Base-by-base conservation (phyloP, 305 asterid genomes). In the Fraxinus sp. region DNA sequence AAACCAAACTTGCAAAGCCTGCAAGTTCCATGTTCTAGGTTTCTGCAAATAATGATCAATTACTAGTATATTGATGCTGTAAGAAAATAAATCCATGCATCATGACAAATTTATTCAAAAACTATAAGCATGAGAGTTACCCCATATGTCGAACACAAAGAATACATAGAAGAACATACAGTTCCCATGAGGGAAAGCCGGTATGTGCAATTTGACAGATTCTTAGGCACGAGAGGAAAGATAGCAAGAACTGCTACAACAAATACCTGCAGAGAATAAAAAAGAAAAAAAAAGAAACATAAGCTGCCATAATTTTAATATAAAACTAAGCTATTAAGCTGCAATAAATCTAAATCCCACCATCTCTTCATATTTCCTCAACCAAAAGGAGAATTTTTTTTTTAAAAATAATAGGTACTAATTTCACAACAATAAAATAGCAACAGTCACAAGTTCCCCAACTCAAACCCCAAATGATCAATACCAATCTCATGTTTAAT, bases 1-100 rank as follows among this genome's bases (percentile, higher is more conserved):
- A 76, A 96, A 90, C 99, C 99, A 96, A 43, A 88, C 86, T 89
- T 93, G 97, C 90, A 94, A 86, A 55, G 96, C 97, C 80, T 90
- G 94, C 89, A 94, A 68, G 89, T 92, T 93, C 99, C 99, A 96
- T 76, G 95, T 97, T 89, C 98, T 88, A 9, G 99, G 99, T 92
- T 89, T 92, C 99, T 96, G 92, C 80, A 87, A 37, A 74, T 20
- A 80, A 83, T 37, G n/a, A 26, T 77, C 13, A 66, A 83, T 79
- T 71, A 55, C 32, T n/a, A 20, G 35, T 36, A 18, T 49, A 74
- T 4, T 73, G n/a, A 35, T 76, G 79, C 75, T 83, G 84, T 81
- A 33, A 82, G 28, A 43, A 74, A 70, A 64, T 71, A 14, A 77
- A 66, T 75, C 70, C 66, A 9, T 78, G 82, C 70, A 82, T 55